Base-by-base conservation (phyloP, 441 rosid genomes). In the Populus hybrid region DNA sequence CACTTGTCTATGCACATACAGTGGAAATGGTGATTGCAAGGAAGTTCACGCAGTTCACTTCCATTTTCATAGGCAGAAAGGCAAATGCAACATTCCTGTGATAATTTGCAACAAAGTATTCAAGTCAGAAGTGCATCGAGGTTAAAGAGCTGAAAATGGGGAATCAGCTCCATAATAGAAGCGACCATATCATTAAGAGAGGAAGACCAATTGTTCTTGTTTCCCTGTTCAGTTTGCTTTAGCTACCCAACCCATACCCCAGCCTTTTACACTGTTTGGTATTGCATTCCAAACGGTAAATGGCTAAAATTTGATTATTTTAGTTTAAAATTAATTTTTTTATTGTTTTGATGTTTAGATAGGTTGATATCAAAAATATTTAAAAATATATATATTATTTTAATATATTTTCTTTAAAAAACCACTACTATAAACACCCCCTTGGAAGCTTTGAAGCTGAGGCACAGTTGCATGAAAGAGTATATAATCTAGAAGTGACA, bases 41-140 rank as follows among this genome's bases (percentile, higher is more conserved):
- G 98, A 61, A 96, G 97, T 76, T 96, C 97, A 77, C 97, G 80
- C 79, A 96, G 87, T 81, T 96, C 99, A 40, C 83, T 87, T 77
- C 96, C 98, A 24, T 93, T 92, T 67, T 94, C 98, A 12, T 93
- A 96, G 46, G 93, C 82, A 70, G 90, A 90, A 10, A 96, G 94
- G 85, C 99, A 96, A 71, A 96, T 93, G 94, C 99, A 94, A 69
- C 99, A 96, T 84, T 96, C 98, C 99, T 96, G 82, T 79, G 82
- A 73, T 24, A 34, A 34, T 34, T 8, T 24, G 74, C 70, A 69
- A 21, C 30, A 72, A 61, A 54, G 20, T 10, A 32, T 40, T 69
- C 16, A 4, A 1, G 34, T 40, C 24, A 68, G 69, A 32, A 30
- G 34, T 8, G 20, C 50, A 23, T 10, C 30, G 40, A 73, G 3